Percentiles rank a stretch among this genome's conserved stretches.
Conservation (phyloP, 768 basidiomycete species). For the Hericium rajendrae region DNA sequence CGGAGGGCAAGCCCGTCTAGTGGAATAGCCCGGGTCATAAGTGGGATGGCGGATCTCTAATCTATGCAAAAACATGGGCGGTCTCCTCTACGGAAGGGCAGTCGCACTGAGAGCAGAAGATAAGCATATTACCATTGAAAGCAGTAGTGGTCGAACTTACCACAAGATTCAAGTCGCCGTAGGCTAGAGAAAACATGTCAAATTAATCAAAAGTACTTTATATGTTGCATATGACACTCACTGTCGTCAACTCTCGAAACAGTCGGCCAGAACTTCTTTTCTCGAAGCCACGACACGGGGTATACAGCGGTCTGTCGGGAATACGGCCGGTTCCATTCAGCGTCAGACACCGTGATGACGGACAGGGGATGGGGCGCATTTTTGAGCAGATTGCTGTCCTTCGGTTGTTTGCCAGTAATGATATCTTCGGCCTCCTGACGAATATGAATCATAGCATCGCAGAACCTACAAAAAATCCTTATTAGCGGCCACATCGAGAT, state of each 20-base stretch:
- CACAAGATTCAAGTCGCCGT: slow-evolving; percentile 86
- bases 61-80: slow-evolving; percentile 27
- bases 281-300: slow-evolving; percentile 70
- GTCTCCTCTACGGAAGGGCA: slow-evolving; percentile 81
- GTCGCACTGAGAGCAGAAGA: slow-evolving; percentile 48
- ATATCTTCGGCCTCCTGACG: slow-evolving; percentile 87
- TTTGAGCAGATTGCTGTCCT: slow-evolving; percentile 84
- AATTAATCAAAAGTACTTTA: too few relatives aligned
- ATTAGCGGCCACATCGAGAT: background rate
- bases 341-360: slow-evolving; percentile 59
- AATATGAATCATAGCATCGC: slow-evolving; percentile 97
- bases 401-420: slow-evolving; percentile 77
- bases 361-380: slow-evolving; percentile 91
- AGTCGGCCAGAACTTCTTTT: slow-evolving; percentile 96
- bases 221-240: slow-evolving; percentile 27
- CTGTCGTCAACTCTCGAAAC: slow-evolving; percentile 91
- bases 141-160: slow-evolving; percentile 35
- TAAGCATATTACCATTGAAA: slow-evolving; percentile 1
- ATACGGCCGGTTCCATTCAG: slow-evolving; percentile 91
- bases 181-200: too few relatives aligned
- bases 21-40: slow-evolving; percentile 27
- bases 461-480: slow-evolving; percentile 50
- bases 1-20: slow-evolving; percentile 30
- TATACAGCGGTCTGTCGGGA: slow-evolving; percentile 86
- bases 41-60: background rate